Evolutionary conservation across 768 basidiomycete species (phyloP).

Genomic region (Pulveroboletus sp.): DNA sequence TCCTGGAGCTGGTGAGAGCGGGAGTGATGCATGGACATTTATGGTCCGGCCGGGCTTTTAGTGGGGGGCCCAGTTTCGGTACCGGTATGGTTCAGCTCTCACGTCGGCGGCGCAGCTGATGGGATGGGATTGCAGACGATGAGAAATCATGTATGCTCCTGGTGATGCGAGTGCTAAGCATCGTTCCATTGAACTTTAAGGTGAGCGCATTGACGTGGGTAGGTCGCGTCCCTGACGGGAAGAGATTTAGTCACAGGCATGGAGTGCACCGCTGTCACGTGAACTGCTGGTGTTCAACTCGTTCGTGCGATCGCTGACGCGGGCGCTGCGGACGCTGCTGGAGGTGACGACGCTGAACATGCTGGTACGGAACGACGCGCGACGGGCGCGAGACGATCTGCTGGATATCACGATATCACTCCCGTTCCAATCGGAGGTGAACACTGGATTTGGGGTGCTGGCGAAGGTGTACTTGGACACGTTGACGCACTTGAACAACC

Average conservation of each 20-base stretch:
- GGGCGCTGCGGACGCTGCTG: conserved; percentile 83
- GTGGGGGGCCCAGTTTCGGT: conserved; percentile 94
- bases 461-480: conserved; percentile 96
- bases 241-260: conserved; percentile 65
- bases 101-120: conserved; percentile 26
- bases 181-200: conserved; percentile 93
- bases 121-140: conserved; percentile 55
- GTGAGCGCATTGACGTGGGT: conserved; percentile 40
- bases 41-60: conserved; percentile 85
- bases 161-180: conserved; percentile 94
- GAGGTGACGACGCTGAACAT: conserved; percentile 93
- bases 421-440: conserved; percentile 94
- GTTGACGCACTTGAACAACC: conserved; percentile 81
- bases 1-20: conserved; percentile 93
- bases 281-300: conserved; percentile 98
- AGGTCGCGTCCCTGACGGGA: conserved; percentile 8
- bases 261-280: conserved; percentile 95
- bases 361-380: conserved; percentile 85
- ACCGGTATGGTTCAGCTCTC: conserved; percentile 54
- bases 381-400: conserved; percentile 82
- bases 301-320: conserved; percentile 87
- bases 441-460: conserved; percentile 96
- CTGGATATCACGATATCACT: conserved; percentile 89
- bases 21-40: conserved; percentile 94
- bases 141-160: conserved; percentile 93